Base-by-base conservation (phyloP, 768 basidiomycete genomes). In the Scleroderma bovista region DNA sequence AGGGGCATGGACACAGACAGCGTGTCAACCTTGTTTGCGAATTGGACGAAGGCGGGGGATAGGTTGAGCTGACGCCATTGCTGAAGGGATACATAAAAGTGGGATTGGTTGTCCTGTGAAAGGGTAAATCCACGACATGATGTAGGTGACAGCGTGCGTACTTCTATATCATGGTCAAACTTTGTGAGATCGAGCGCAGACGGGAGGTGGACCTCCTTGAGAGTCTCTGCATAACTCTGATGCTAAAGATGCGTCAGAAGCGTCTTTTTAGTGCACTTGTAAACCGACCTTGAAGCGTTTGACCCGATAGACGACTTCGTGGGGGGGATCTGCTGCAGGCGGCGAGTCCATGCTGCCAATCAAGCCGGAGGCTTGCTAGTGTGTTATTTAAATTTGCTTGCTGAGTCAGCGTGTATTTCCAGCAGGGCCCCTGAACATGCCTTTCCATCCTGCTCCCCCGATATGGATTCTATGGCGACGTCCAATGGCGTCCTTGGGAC, bases 51-150 rank as follows among this genome's bases (percentile, higher is more conserved):
- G 2, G 81, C 73, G 1, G 86, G 79, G 2, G 88, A 75, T 19
- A 94, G 77, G 64, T 88, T 92, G 52, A 93, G 76, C 57, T 93
- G 85, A 56, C 78, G 72, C 84, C 86, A 89, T 59, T 88, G 81
- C 23, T 80, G 73, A 29, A 94, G 71, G 3, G 86, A 77, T 55
- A 79, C 74, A 47, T 84, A 81, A 58, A 94, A 93, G 61, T 90
- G 84, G 0, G 86, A 89, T 50, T 83, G 81, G 60, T 80, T 79
- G 55, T 92, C 86, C 86, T 90, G 48, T 2, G 56, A 29, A 22
- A 20, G 33, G n/a, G 6, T 40, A 8, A 31, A 10, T 47, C n/a
- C 50, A 40, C 6, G 38, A 37, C 16, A 7, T n/a, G 10, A 31
- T 10, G 32, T 15, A 17, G 13, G 17, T 12, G 23, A 20, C 16